Percentiles rank a stretch among this genome's conserved stretches.
Conservation (phyloP, 306 rosid species). For the Malus domestica region DNA sequence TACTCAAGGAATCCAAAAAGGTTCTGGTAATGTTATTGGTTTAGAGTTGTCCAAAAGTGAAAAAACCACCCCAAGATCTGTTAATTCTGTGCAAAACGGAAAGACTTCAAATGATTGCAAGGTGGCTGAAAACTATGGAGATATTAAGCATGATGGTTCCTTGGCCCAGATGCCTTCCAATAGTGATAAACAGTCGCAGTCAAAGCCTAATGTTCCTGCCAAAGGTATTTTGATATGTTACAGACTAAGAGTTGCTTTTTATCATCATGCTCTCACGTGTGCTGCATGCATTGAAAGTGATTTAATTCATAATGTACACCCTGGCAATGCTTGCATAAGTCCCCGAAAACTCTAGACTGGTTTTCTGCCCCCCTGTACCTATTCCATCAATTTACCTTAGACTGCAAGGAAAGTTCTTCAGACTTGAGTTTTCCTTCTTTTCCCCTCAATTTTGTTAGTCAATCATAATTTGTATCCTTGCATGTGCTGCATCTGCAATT, state of each 20-base stretch:
- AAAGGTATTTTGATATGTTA: conserved; percentile 10
- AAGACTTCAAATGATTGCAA: conserved; percentile 10
- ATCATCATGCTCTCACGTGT: background rate
- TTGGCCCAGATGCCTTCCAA: conserved; percentile 24
- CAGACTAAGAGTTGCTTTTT: background rate
- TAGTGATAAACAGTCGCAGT: conserved; percentile 16
- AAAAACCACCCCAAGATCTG: conserved; percentile 14
- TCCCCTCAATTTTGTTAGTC: background rate
- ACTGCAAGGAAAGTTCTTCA: background rate
- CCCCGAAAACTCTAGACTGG: background rate
- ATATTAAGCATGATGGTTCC: conserved; percentile 29
- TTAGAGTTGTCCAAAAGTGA: conserved; percentile 34
- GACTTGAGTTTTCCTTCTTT: background rate
- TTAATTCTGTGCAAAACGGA: conserved; percentile 12
- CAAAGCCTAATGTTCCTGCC: conserved; percentile 3
- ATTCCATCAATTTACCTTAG: background rate
- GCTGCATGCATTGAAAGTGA: background rate
- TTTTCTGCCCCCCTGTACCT: background rate
- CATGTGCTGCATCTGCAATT: background rate
- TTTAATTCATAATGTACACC: background rate
- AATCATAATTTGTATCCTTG: background rate
- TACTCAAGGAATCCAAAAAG: conserved; percentile 23
- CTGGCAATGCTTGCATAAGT: background rate
- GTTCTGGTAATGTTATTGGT: conserved; percentile 19
- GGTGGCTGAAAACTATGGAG: conserved; percentile 24